Conservation (phyloP, 1,284 basidiomycete species). For the Bondarzewia mesenterica region DNA sequence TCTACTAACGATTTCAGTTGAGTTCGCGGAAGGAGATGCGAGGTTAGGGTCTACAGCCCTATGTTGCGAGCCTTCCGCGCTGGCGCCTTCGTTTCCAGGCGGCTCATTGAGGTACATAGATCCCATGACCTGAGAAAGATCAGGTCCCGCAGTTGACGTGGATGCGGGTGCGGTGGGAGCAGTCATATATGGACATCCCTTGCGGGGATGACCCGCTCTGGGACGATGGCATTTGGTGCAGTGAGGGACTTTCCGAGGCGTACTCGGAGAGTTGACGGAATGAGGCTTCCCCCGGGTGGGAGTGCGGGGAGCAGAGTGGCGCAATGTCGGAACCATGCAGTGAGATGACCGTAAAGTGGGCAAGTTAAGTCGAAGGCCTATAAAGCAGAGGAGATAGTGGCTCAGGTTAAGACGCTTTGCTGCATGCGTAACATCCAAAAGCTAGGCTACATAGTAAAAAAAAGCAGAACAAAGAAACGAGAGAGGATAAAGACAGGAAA, state of each 20-base stretch:
- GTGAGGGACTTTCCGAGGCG: conserved; percentile 12
- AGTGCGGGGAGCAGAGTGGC: conserved; percentile 4
- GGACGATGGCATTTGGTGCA: conserved; percentile 16
- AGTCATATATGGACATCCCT: conserved; percentile 12
- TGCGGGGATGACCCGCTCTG: conserved; percentile 15
- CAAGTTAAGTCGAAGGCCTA: too few species aligned
- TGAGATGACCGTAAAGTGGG: too few species aligned
- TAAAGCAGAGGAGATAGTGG: too few species aligned
- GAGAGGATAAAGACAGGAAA: too few species aligned
- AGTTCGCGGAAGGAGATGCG: conserved; percentile 29
- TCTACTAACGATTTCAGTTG: conserved; percentile 26
- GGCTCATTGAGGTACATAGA: conserved; percentile 7
- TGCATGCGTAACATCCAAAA: too few species aligned
- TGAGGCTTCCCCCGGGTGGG: neutral
- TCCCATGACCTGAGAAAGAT: conserved; percentile 5
- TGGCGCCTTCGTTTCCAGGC: neutral
- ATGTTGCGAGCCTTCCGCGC: neutral
- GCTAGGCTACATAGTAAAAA: too few species aligned
- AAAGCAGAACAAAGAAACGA: too few species aligned
- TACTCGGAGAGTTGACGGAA: conserved; percentile 9
- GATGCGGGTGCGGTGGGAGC: neutral
- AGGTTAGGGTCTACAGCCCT: conserved; percentile 17
- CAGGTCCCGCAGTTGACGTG: conserved; percentile 1
- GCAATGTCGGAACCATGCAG: conserved; percentile 11
- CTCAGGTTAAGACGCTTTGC: too few species aligned